Percentiles rank a stretch among this genome's conserved stretches.
phyloP scores from a whole-genome alignment of 2,329 filamentous ascomycete species.

The Fusarium siculi region DNA sequence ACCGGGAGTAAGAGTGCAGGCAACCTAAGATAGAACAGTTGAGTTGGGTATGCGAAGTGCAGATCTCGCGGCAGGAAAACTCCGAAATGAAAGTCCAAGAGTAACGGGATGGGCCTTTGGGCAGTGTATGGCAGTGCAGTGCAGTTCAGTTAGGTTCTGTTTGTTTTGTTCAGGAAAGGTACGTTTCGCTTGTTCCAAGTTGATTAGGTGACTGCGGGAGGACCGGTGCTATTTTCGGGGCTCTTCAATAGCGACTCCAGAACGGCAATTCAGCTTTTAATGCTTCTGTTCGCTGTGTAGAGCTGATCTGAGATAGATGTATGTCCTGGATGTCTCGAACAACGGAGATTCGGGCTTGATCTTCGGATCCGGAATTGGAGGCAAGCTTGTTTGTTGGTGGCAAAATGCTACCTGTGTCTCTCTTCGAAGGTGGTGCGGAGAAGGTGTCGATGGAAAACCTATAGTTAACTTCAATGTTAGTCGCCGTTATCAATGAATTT shows the following conservation, averaged over 20 bases:
- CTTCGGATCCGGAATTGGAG: slow-evolving; percentile 37
- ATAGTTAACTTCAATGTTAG: not conserved
- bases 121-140: not conserved
- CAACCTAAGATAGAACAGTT: not conserved
- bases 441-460: slow-evolving; percentile 23
- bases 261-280: slow-evolving; percentile 29
- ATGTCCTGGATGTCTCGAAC: not conserved
- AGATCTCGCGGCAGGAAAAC: slow-evolving; percentile 32
- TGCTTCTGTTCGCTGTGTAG: not conserved
- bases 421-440: slow-evolving; percentile 27
- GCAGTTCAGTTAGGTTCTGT: not conserved
- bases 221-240: slow-evolving; percentile 34
- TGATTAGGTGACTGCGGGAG: slow-evolving; percentile 38
- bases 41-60: slow-evolving; percentile 20
- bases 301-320: not conserved
- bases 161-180: slow-evolving; percentile 2
- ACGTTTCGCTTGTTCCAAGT: slow-evolving; percentile 3
- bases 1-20: slow-evolving; percentile 24
- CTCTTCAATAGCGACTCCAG: slow-evolving; percentile 46
- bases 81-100: slow-evolving; percentile 3
- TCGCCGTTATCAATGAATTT: slow-evolving; percentile 6
- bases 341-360: slow-evolving; percentile 26
- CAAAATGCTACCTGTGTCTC: slow-evolving; percentile 31
- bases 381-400: slow-evolving; percentile 24
- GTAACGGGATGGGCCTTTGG: slow-evolving; percentile 14